Percentiles rank a stretch among this genome's conserved stretches.
Conservation (phyloP, 2,329 filamentous ascomycete genomes). For the Pyrenophora graminea region DNA sequence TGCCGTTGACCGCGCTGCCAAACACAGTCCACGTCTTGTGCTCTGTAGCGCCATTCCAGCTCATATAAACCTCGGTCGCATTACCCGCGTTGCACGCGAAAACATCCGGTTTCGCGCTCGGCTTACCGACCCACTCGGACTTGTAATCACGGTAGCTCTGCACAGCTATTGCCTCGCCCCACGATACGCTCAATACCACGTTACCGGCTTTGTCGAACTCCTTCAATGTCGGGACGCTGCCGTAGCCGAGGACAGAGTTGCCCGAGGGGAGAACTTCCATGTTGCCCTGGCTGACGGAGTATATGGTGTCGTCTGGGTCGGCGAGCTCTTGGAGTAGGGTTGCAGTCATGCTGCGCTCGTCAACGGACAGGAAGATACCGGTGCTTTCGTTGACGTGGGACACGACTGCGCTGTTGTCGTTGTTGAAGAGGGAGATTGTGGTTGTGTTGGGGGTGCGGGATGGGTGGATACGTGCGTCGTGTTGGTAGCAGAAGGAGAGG, state of each 20-base stretch:
- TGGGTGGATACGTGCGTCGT: conserved; percentile 12
- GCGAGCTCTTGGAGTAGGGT: conserved; percentile 3
- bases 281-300: conserved; percentile 4
- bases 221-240: conserved; percentile 8
- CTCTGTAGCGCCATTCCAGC: conserved; percentile 17
- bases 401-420: conserved; percentile 2
- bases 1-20: not conserved
- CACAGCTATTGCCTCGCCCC: conserved; percentile 6
- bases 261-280: conserved; percentile 4
- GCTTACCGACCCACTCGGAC: conserved; percentile 12
- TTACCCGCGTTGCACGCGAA: conserved; percentile 5
- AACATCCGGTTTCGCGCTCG: conserved; percentile 5
- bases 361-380: conserved; percentile 7
- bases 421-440: conserved; percentile 6
- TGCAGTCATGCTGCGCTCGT: conserved; percentile 8
- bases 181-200: conserved; percentile 7
- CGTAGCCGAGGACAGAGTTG: conserved; percentile 9
- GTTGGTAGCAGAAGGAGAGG: conserved; percentile 15
- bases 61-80: conserved; percentile 14
- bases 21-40: conserved; percentile 5
- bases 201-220: conserved; percentile 9
- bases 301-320: not conserved
- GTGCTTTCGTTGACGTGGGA: conserved; percentile 1
- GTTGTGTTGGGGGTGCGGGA: not conserved
- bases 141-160: conserved; percentile 15